Percentiles rank a stretch among this genome's conserved stretches.
Conservation (phyloP, 2,329 filamentous ascomycete genomes). For the Drechslerella stenobrocha region DNA sequence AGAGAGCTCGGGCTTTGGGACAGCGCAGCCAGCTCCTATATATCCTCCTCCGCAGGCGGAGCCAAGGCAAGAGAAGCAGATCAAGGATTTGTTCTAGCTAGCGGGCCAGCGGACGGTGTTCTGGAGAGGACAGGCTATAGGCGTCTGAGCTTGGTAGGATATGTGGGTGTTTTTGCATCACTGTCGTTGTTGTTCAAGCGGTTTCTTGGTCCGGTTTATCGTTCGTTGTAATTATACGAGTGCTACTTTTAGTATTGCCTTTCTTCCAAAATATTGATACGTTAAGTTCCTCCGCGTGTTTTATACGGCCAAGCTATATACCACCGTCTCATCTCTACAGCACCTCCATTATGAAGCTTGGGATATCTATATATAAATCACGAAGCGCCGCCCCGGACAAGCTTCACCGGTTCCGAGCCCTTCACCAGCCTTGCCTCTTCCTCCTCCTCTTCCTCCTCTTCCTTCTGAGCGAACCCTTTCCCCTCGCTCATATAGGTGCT, state of each 20-base stretch:
- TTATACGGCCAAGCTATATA: too few relatives aligned
- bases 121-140: neutral
- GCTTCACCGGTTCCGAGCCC: neutral
- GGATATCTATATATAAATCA: too few relatives aligned
- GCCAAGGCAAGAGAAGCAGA: slow-evolving; percentile 12
- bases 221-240: too few relatives aligned
- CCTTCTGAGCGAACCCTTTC: slow-evolving; percentile 43
- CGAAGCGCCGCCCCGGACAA: too few relatives aligned
- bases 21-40: neutral
- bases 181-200: too few relatives aligned
- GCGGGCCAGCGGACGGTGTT: neutral
- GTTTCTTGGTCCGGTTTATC: too few relatives aligned
- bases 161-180: too few relatives aligned
- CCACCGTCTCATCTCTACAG: too few relatives aligned
- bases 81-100: slow-evolving; percentile 22
- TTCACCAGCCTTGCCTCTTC: slow-evolving; percentile 8
- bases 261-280: too few relatives aligned
- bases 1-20: neutral
- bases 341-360: too few relatives aligned
- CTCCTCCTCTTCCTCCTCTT: slow-evolving; percentile 32
- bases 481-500: slow-evolving; percentile 50
- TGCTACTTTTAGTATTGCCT: too few relatives aligned
- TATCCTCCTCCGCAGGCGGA: slow-evolving; percentile 1
- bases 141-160: neutral
- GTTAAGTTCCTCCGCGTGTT: too few relatives aligned